Evolutionary conservation across 2,329 filamentous ascomycete species (phyloP), one percentile per base, ranked within the genome.

Genomic region (Diaporthe humulicola): DNA sequence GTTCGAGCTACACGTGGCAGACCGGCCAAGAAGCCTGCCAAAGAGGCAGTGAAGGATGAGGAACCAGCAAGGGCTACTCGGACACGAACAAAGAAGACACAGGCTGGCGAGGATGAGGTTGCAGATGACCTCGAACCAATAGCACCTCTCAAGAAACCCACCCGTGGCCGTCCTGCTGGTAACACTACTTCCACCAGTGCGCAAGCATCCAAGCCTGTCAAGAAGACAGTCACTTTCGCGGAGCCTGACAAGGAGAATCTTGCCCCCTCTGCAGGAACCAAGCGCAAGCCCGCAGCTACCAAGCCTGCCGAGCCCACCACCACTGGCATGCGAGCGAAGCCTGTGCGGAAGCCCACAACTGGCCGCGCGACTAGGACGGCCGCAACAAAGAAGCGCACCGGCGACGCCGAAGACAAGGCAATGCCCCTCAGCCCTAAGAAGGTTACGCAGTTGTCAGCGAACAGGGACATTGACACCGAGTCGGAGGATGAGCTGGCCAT

Each of bases 221-320:
- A 90, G 84, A 93, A 92, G 84, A 87, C 86, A 3, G 91, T 93
- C 79, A 91, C 89, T 74, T 93, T 93, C 80, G 87, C 92, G 79
- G 90, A 90, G 78, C 89, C 89, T 4, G 90, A 92, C 80, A 93
- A 93, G 82, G 91, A 93, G 80, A 93, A 93, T 77, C 82, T 90
- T 50, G 81, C 85, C 28, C 89, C 89, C 19, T 28, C 64, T 48
- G 66, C 77, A 19, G 78, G 81, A 3, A 71, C 81, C 5, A 74
- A 77, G 30, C 85, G 83, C 73, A 76, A 79, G 38, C 87, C 87
- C 79, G 77, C 78, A 9, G 82, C 84, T 75, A 76, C 77, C 15
- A 85, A 85, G 76, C 76, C 80, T 14, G 71, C 80, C 38, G 84
- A 83, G 28, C 78, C 79, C 22, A 50, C 79, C 14, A 70, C 77